phyloP scores from a whole-genome alignment of 768 basidiomycete species.

The Neoboletus brunneissimus region DNA sequence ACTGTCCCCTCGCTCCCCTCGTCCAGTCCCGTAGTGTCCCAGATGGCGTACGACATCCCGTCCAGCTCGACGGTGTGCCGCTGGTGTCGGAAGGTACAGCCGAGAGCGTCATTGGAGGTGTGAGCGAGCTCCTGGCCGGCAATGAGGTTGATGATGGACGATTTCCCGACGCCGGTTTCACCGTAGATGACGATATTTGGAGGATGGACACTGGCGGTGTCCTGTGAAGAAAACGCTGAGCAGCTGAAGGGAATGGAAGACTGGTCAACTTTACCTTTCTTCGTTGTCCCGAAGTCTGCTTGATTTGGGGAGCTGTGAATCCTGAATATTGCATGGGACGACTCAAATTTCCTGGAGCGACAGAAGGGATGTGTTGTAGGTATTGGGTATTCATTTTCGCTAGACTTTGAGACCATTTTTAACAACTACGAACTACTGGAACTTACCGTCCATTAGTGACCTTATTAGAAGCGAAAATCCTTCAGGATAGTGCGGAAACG shows the following conservation, averaged over 20 bases:
- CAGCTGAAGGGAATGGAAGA: too few species aligned
- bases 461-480: too few species aligned
- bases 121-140: neutral
- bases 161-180: conserved; percentile 4
- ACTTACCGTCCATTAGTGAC: too few species aligned
- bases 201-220: too few species aligned
- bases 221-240: neutral
- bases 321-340: neutral
- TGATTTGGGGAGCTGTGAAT: neutral
- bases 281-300: neutral
- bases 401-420: neutral
- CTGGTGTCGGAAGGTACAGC: conserved; percentile 2
- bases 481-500: too few species aligned
- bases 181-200: conserved; percentile 7
- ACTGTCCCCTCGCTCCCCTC: too few species aligned
- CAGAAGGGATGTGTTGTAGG: neutral
- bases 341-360: neutral
- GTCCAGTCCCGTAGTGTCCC: too few species aligned
- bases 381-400: neutral
- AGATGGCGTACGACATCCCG: too few species aligned
- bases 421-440: too few species aligned
- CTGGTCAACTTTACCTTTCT: neutral
- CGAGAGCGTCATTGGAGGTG: conserved; percentile 1
- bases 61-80: neutral
- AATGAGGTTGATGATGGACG: conserved; percentile 12